Percentiles rank a stretch among this genome's conserved stretches.
These are phyloP conservation scores for Fusarium sp. DNA, from an alignment of 2,329 filamentous ascomycete species.

Conservation along the genomic window DNA sequence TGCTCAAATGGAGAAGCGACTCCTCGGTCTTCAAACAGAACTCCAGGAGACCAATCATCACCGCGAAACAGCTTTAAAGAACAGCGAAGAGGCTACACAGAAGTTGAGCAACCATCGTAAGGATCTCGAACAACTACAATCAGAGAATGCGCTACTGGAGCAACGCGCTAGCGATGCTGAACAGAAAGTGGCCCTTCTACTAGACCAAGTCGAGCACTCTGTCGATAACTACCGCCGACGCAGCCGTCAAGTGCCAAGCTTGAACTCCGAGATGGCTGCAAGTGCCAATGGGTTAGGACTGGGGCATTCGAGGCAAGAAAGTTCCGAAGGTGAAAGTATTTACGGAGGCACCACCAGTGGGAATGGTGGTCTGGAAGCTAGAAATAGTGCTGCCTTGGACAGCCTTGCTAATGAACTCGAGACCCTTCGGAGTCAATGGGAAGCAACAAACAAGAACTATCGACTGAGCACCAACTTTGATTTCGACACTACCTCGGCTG, in stretches of 20 bases:
- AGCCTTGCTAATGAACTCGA: constrained; percentile 92
- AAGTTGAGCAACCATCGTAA: constrained; percentile 67
- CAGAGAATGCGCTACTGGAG: constrained; percentile 83
- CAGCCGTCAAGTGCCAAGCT: constrained; percentile 64
- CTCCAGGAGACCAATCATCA: constrained; percentile 71
- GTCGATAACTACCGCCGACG: constrained; percentile 94
- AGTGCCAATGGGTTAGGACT: constrained; percentile 48
- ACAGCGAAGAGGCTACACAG: constrained; percentile 60
- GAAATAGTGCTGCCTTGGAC: constrained; percentile 78
- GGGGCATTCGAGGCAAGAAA: constrained; percentile 61
- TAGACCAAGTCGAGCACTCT: constrained; percentile 92
- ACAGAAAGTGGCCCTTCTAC: constrained; percentile 87
- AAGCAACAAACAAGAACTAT: constrained; percentile 94
- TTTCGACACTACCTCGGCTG: constrained; percentile 66
- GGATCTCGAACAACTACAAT: constrained; percentile 82
- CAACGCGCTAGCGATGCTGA: constrained; percentile 88
- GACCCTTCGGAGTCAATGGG: constrained; percentile 89
- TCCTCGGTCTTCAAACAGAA: constrained; percentile 74
- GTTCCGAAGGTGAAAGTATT: constrained; percentile 68
- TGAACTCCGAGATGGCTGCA: constrained; percentile 55
- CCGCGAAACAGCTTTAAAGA: constrained; percentile 70
- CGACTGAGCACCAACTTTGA: constrained; percentile 89
- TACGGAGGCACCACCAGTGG: constrained; percentile 59
- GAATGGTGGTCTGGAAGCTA: constrained; percentile 49
- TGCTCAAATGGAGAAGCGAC: constrained; percentile 73